phyloP scores from a whole-genome alignment of 768 basidiomycete genomes.

The Pholiota conissans region DNA sequence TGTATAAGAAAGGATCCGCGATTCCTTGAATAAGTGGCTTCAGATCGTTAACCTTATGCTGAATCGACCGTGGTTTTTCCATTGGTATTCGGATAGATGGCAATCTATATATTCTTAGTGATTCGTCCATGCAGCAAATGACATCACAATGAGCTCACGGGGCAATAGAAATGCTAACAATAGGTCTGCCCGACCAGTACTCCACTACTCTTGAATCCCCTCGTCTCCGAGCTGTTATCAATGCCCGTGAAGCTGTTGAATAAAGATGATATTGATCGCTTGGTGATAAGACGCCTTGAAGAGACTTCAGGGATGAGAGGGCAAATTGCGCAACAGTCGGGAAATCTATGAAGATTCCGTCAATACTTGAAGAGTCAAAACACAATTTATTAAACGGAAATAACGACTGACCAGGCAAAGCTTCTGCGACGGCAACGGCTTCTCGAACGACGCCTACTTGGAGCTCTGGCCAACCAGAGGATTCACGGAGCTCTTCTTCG shows the following conservation, averaged over 20 bases:
- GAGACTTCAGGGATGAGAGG: constrained; percentile 78
- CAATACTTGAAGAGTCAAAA: not conserved
- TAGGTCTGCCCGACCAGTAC: constrained; percentile 85
- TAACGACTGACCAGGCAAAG: constrained; percentile 80
- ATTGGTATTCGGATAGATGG: constrained; percentile 69
- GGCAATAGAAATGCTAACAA: constrained; percentile 75
- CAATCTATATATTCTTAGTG: constrained; percentile 44
- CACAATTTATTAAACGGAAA: constrained; percentile 1
- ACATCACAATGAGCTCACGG: constrained; percentile 50
- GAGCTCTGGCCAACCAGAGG: constrained; percentile 92
- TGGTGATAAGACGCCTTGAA: constrained; percentile 67
- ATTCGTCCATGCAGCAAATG: not conserved
- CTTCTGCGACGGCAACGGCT: constrained; percentile 87
- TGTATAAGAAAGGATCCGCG: constrained; percentile 88
- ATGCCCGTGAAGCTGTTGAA: constrained; percentile 67
- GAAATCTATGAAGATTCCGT: constrained; percentile 58
- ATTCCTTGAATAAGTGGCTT: constrained; percentile 55
- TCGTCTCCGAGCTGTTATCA: constrained; percentile 73
- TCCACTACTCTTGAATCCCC: constrained; percentile 70
- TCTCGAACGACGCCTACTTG: constrained; percentile 94
- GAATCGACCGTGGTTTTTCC: constrained; percentile 68
- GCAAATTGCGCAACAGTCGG: constrained; percentile 84
- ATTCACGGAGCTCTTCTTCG: constrained; percentile 41
- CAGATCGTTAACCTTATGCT: constrained; percentile 36
- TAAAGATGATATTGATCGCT: constrained; percentile 83